Conservation (phyloP, 2,329 filamentous ascomycete species). For the Alternaria sp. region DNA sequence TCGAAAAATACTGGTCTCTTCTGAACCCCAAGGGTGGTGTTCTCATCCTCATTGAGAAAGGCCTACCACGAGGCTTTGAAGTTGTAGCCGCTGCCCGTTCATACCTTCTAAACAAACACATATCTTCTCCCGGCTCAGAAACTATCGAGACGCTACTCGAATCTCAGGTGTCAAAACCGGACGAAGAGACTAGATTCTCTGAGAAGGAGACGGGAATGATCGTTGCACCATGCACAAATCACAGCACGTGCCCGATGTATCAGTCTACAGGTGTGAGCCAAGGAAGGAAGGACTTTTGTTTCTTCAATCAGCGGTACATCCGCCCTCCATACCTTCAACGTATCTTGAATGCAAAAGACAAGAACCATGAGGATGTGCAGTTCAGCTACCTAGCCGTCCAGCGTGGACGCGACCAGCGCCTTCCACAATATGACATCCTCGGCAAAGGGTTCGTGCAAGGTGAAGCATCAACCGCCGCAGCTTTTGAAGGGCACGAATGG, state of each 20-base stretch:
- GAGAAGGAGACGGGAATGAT: slow-evolving; percentile 68
- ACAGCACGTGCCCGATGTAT: slow-evolving; percentile 89
- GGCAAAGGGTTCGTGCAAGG: slow-evolving; percentile 55
- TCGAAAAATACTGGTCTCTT: slow-evolving; percentile 89
- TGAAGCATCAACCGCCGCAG: slow-evolving; percentile 64
- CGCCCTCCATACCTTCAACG: slow-evolving; percentile 82
- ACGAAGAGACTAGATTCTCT: slow-evolving; percentile 40
- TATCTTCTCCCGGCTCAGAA: slow-evolving; percentile 65
- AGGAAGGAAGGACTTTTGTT: slow-evolving; percentile 88
- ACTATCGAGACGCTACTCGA: slow-evolving; percentile 46
- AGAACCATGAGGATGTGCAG: slow-evolving; percentile 87
- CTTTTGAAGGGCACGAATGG: slow-evolving; percentile 73
- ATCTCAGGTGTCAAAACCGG: slow-evolving; percentile 51
- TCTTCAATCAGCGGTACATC: slow-evolving; percentile 87
- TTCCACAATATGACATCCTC: slow-evolving; percentile 38
- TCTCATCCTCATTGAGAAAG: slow-evolving; percentile 88
- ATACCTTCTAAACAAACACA: slow-evolving; percentile 76
- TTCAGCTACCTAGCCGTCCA: slow-evolving; percentile 90
- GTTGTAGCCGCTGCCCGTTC: slow-evolving; percentile 84
- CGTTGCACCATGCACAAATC: slow-evolving; percentile 79
- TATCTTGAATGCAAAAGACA: slow-evolving; percentile 70
- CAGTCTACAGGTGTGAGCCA: slow-evolving; percentile 68
- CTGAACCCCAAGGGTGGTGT: slow-evolving; percentile 85
- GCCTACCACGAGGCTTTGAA: slow-evolving; percentile 89
- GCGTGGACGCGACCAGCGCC: slow-evolving; percentile 70